A percentile compares a stretch with the other conserved stretches of the same genome.
phyloP scores from a whole-genome alignment of 345 rosid species.

The Cardiospermum halicacabum region DNA sequence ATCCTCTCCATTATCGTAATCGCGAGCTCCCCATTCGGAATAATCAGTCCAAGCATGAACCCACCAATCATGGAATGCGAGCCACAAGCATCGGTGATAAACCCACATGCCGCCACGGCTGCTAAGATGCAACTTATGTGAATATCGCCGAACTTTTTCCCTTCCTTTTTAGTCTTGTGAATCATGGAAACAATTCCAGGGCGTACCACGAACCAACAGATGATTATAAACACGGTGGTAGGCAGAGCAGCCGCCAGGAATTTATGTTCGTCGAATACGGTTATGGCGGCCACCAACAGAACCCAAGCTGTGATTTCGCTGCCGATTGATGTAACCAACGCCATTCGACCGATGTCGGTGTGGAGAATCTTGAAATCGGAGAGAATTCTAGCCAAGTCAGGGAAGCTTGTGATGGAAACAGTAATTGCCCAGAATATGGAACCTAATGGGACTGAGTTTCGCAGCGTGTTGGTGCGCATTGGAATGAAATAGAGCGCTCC shows the following conservation, averaged over 20 bases:
- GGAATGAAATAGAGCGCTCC: slow-evolving; percentile 3
- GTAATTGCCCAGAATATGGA: slow-evolving; percentile 18
- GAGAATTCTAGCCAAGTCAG: slow-evolving; percentile 27
- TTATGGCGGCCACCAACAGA: slow-evolving; percentile 5
- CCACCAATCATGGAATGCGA: slow-evolving; percentile 22
- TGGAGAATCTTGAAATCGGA: slow-evolving; percentile 31
- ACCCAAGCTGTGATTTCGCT: slow-evolving; percentile 23
- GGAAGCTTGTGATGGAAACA: slow-evolving; percentile 26
- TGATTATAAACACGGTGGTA: background rate
- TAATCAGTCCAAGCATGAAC: slow-evolving; percentile 18
- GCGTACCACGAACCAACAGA: slow-evolving; percentile 24
- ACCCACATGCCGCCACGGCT: slow-evolving; percentile 11
- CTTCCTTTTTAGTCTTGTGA: background rate
- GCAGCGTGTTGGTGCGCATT: background rate
- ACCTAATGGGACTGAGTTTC: background rate
- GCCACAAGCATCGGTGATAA: slow-evolving; percentile 22
- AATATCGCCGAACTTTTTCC: background rate
- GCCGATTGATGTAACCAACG: slow-evolving; percentile 19
- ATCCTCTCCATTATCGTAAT: slow-evolving; percentile 10
- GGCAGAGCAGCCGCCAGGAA: background rate
- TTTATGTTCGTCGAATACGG: background rate
- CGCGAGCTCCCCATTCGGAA: slow-evolving; percentile 18
- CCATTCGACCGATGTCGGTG: slow-evolving; percentile 22
- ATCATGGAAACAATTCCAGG: slow-evolving; percentile 12
- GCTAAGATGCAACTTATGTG: slow-evolving; percentile 6